Percentiles rank a stretch among this genome's conserved stretches.
phyloP scores from a whole-genome alignment of 345 rosid genomes.

The Bruguiera sexangula region DNA sequence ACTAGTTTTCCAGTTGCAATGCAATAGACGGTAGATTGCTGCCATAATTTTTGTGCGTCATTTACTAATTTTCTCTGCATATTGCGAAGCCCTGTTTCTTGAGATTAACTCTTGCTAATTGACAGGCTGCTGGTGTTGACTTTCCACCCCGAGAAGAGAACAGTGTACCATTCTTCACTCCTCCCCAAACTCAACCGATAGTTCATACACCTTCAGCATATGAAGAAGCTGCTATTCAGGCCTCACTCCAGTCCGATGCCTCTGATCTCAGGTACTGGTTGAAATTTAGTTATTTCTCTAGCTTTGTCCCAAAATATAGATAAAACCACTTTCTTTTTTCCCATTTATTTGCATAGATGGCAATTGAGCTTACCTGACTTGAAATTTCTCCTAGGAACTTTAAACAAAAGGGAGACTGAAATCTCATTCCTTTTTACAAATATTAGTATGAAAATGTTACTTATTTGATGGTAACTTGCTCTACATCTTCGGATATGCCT shows the following conservation, averaged over 20 bases:
- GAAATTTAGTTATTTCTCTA: not conserved
- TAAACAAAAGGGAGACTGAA: not conserved
- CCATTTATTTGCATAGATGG: not conserved
- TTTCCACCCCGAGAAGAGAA: slow-evolving; percentile 87
- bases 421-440: not conserved
- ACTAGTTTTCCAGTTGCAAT: too few species aligned
- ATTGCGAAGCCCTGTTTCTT: not conserved
- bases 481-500: too few species aligned
- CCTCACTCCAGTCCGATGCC: slow-evolving; percentile 77
- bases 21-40: too few species aligned
- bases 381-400: not conserved
- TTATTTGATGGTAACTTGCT: not conserved
- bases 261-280: slow-evolving; percentile 79
- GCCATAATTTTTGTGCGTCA: not conserved
- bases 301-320: not conserved
- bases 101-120: slow-evolving; percentile 15
- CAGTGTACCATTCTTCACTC: slow-evolving; percentile 85
- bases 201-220: slow-evolving; percentile 46
- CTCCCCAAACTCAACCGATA: slow-evolving; percentile 87
- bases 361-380: not conserved
- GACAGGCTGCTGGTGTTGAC: slow-evolving; percentile 77
- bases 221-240: slow-evolving; percentile 94
- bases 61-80: not conserved
- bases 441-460: not conserved
- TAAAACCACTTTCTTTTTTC: not conserved